Percentiles rank a stretch among this genome's conserved stretches.
Conservation (phyloP, 2,329 filamentous ascomycete species). For the Huntiella bhutanensis region DNA sequence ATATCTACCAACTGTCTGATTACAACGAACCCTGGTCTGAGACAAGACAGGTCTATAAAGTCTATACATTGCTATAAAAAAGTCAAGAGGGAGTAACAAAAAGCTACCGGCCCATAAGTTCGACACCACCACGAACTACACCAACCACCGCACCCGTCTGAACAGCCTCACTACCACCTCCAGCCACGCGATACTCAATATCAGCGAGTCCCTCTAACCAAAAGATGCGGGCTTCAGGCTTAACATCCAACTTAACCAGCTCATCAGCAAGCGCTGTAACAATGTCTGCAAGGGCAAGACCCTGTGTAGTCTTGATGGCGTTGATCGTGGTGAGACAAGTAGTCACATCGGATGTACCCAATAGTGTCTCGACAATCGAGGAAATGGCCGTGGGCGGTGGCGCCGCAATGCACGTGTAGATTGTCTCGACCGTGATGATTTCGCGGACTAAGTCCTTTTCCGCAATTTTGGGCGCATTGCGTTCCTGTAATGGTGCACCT, state of each 20-base stretch:
- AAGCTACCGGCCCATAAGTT: conserved; percentile 28
- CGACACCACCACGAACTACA: conserved; percentile 69
- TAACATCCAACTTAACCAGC: conserved; percentile 64
- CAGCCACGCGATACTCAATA: conserved; percentile 77
- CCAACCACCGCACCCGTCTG: conserved; percentile 90
- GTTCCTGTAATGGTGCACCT: conserved; percentile 50
- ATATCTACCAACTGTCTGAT: too few relatives aligned
- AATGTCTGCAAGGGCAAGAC: conserved; percentile 83
- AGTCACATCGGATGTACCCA: conserved; percentile 72
- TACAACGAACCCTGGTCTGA: background rate
- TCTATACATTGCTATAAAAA: background rate
- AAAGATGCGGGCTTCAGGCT: conserved; percentile 65
- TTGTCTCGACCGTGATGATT: conserved; percentile 68
- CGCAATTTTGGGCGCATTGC: conserved; percentile 37
- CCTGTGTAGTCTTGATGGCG: conserved; percentile 66
- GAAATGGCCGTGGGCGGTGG: conserved; percentile 78
- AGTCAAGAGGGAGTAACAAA: background rate
- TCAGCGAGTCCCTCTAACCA: conserved; percentile 87
- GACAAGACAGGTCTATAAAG: background rate
- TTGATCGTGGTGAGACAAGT: conserved; percentile 79
- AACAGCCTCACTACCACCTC: conserved; percentile 68
- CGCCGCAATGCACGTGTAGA: conserved; percentile 94
- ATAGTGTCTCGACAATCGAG: conserved; percentile 65
- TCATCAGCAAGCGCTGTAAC: conserved; percentile 73
- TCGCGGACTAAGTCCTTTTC: conserved; percentile 55